Evolutionary conservation across 2,329 filamentous ascomycete species (phyloP).

Genomic region (Colletotrichum orbiculare): DNA sequence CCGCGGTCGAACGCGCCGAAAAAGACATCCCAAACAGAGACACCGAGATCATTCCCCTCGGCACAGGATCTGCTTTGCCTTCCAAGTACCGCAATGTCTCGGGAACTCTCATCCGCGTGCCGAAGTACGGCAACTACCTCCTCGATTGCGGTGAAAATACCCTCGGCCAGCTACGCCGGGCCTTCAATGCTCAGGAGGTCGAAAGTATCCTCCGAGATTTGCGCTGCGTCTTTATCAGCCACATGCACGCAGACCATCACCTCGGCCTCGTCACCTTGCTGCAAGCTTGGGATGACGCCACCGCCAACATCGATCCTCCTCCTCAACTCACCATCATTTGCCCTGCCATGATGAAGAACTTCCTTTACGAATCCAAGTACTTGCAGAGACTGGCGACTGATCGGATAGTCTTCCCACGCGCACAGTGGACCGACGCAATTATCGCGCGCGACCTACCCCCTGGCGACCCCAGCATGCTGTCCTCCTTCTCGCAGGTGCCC

Average conservation of each 20-base stretch:
- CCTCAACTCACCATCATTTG: conserved; percentile 74
- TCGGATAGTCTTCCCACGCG: conserved; percentile 51
- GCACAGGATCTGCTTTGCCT: conserved; percentile 89
- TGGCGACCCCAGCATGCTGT: conserved; percentile 67
- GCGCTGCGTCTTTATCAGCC: conserved; percentile 89
- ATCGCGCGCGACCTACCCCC: conserved; percentile 52
- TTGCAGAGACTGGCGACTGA: conserved; percentile 81
- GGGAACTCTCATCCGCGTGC: conserved; percentile 84
- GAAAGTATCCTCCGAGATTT: conserved; percentile 80
- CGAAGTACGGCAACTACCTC: conserved; percentile 86
- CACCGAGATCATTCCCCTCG: conserved; percentile 85
- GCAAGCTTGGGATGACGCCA: conserved; percentile 78
- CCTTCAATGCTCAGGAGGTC: conserved; percentile 74
- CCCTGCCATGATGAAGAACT: conserved; percentile 76
- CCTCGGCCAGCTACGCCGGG: conserved; percentile 83
- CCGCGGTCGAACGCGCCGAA: conserved; percentile 62
- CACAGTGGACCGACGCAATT: conserved; percentile 1
- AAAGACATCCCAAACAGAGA: conserved; percentile 78
- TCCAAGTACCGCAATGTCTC: conserved; percentile 98
- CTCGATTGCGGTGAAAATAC: conserved; percentile 95
- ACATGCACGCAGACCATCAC: conserved; percentile 96
- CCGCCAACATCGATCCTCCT: conserved; percentile 45
- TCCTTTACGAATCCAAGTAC: conserved; percentile 81
- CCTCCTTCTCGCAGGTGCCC: conserved; percentile 71
- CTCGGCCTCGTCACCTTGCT: conserved; percentile 86